These are phyloP conservation scores for Uncinocarpus reesii DNA, from an alignment of 2,329 filamentous ascomycete genomes.

Conservation along the genomic window DNA sequence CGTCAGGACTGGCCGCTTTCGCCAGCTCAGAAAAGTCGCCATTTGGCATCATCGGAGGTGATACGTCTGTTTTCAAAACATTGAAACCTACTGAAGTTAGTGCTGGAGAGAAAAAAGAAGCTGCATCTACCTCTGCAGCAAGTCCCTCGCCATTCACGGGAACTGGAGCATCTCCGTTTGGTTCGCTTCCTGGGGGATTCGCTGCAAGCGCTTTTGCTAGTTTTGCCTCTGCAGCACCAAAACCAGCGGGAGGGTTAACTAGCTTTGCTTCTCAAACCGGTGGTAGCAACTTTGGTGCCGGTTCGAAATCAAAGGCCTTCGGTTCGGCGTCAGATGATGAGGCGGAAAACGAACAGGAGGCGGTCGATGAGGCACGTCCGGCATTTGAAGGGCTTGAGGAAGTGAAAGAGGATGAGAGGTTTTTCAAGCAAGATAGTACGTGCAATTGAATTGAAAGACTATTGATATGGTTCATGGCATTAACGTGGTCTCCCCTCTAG, in stretches of 20 bases:
- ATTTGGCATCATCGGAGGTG: constrained; percentile 48
- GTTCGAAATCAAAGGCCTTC: constrained; percentile 51
- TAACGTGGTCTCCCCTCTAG: constrained; percentile 34
- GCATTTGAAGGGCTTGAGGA: constrained; percentile 42
- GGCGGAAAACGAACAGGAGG: constrained; percentile 41
- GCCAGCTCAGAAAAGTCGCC: constrained; percentile 52
- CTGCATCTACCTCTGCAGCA: constrained; percentile 11
- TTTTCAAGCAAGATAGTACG: constrained; percentile 56
- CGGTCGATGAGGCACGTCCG: constrained; percentile 40
- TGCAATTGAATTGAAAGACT: constrained; percentile 13
- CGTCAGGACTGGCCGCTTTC: constrained; percentile 58
- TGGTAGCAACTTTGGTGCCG: constrained; percentile 32
- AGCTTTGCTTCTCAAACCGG: constrained; percentile 60
- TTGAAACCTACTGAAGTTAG: constrained; percentile 15
- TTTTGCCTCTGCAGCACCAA: constrained; percentile 42
- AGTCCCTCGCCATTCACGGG: constrained; percentile 24
- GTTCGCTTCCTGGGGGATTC: constrained; percentile 27
- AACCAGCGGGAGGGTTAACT: constrained; percentile 42
- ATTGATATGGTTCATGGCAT: constrained; percentile 39
- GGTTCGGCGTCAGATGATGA: constrained; percentile 54
- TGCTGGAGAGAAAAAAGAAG: background rate
- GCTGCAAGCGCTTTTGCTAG: constrained; percentile 31
- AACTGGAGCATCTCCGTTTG: constrained; percentile 31
- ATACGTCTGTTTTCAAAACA: constrained; percentile 30
- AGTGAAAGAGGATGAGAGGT: constrained; percentile 41